Evolutionary conservation across 2,329 filamentous ascomycete species (phyloP).

Genomic region (Aphanocladium album): DNA sequence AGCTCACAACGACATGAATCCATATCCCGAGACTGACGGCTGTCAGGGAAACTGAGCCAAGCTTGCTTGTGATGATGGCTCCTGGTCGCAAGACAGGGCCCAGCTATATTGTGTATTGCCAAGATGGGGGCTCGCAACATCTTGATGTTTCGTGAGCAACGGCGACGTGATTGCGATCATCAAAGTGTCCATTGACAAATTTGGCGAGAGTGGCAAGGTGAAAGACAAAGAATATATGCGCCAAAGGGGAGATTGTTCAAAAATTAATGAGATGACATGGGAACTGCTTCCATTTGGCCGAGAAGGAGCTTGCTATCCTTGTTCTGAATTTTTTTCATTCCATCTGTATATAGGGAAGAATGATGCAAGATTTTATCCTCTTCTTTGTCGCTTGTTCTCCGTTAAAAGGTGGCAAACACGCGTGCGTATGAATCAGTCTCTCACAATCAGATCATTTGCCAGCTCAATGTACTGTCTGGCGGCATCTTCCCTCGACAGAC

Average conservation of each 20-base stretch:
- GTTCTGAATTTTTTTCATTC: no score
- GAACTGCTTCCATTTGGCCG: background rate
- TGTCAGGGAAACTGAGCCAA: background rate
- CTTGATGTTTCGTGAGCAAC: background rate
- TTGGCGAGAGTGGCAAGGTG: background rate
- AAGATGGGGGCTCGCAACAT: no score
- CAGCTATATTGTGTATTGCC: no score
- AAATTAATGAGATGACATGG: background rate
- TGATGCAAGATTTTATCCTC: no score
- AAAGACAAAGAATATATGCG: background rate
- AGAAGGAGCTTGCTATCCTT: no score
- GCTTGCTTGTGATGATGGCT: background rate
- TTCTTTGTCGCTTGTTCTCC: no score
- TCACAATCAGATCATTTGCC: background rate
- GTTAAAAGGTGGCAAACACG: no score
- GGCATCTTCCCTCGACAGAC: background rate
- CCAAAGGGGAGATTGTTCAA: background rate
- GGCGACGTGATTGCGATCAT: background rate
- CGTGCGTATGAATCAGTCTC: no score
- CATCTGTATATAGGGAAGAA: no score
- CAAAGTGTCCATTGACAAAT: background rate
- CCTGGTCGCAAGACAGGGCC: background rate
- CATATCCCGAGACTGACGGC: background rate
- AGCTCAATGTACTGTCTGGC: background rate
- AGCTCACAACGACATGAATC: background rate